These are phyloP conservation scores for Nidula niveotomentosa DNA, from an alignment of 1,284 basidiomycete genomes.

Conservation along the genomic window DNA sequence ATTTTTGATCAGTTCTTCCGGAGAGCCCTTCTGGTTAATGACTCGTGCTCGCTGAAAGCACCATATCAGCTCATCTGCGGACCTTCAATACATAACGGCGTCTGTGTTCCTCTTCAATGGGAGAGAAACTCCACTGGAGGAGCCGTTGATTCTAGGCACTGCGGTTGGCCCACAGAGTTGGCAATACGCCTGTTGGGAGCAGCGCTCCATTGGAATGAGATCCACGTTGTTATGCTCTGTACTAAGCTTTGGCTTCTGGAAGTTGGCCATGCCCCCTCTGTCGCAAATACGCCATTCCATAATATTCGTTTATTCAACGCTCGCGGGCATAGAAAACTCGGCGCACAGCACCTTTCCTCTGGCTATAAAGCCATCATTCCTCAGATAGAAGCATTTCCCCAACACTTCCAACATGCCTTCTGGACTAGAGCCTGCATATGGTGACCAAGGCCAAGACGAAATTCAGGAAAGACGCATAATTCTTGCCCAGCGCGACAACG, in stretches of 20 bases:
- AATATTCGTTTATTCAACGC: no score
- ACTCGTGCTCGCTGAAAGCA: background rate
- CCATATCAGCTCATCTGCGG: background rate
- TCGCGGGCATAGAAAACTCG: no score
- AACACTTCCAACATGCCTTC: no score
- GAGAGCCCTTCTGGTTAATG: background rate
- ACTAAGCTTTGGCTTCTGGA: background rate
- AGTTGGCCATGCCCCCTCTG: no score
- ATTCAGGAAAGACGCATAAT: constrained; percentile 2
- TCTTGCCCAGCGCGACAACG: no score
- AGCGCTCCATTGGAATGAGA: constrained; percentile 5
- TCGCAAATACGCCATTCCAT: no score
- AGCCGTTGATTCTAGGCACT: no score
- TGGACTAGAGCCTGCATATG: no score
- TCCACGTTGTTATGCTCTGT: constrained; percentile 9
- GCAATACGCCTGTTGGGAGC: background rate
- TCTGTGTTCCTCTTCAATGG: background rate
- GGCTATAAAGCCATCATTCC: no score
- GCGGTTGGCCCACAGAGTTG: background rate
- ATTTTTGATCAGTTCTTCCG: background rate
- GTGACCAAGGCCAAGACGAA: constrained; percentile 8
- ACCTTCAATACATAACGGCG: background rate
- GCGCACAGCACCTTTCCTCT: no score
- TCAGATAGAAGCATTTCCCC: no score
- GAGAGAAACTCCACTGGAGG: no score